Evolutionary conservation across 257 asterid genomes (phyloP), one percentile per base, ranked within the genome.

Genomic region (Primulina eburnea): DNA sequence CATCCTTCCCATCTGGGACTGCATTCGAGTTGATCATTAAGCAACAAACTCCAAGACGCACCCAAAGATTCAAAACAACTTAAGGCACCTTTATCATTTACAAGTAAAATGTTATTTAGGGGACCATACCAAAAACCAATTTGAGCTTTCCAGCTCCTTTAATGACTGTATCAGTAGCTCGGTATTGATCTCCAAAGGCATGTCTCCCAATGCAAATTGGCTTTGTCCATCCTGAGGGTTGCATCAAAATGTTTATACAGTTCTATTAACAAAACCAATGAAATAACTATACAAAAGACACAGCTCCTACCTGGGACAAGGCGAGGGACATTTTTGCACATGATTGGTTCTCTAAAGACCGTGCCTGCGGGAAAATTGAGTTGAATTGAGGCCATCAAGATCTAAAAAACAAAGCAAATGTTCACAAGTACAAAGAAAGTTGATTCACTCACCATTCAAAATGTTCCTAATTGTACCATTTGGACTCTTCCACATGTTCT

Each of bases 161-260:
- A 66, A 91, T 88, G 20, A 94, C 96, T 68, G 97, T 30, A 84
- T 94, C 99, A 21, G 99, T 91, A 68, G 99, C 99, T 77, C 89
- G 77, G 86, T 94, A 91, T 78, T 94, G 99, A 79, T 94, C 99
- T 47, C 97, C 99, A 67, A 85, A 94, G 66, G 99, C 99, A 84
- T 94, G 99, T 70, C 99, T 89, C 60, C 99, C 99, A 73, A 94
- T 94, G 85, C 99, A 94, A 67, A 94, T 94, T 6, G 99, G 90
- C 74, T 91, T 94, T 55, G 92, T 89, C 99, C 98, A 94, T 65
- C 99, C 99, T 94, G 78, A 79, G 65, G 68, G 61, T 32, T 77
- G 55, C 71, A 68, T 33, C 16, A 75, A 55, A 29, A 10, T 59
- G 63, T 62, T 64, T 61, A 73, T 68, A 59, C 26, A 62, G 50